These are phyloP conservation scores for Castanea crenata DNA, from an alignment of 306 rosid species.

Conservation along the genomic window DNA sequence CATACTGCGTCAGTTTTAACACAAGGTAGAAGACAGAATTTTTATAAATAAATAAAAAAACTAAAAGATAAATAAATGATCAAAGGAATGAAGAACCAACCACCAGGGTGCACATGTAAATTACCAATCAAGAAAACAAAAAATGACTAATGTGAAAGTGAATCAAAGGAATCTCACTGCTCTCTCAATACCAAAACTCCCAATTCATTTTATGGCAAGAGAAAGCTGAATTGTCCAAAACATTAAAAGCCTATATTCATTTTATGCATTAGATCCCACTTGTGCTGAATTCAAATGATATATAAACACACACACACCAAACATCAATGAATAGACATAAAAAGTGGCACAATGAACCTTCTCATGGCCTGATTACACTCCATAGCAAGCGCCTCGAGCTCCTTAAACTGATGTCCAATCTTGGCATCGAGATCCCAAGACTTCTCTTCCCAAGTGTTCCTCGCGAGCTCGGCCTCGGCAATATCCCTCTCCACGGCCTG, in stretches of 20 bases:
- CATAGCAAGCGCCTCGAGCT: conserved; percentile 62
- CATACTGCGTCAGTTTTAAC: background rate
- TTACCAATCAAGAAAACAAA: background rate
- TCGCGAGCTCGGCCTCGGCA: conserved; percentile 58
- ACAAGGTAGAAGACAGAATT: background rate
- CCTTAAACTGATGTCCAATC: conserved; percentile 55
- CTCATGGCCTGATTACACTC: conserved; percentile 74
- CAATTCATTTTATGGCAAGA: background rate
- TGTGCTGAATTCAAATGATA: background rate
- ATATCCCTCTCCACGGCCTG: conserved; percentile 85
- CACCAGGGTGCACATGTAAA: background rate
- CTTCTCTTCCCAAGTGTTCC: conserved; percentile 81
- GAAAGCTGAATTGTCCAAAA: background rate
- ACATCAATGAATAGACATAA: background rate
- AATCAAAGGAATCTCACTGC: background rate
- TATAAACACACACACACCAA: background rate
- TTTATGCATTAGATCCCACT: background rate
- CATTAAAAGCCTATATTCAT: too few species aligned
- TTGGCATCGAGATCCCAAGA: conserved; percentile 62
- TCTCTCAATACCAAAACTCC: too few species aligned
- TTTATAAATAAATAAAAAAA: too few species aligned
- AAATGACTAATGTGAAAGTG: background rate
- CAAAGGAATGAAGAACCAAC: too few species aligned
- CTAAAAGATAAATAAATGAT: background rate
- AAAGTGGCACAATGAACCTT: conserved; percentile 38